Conservation (phyloP, 139 green algal genomes). For the Haematococcus lacustris region DNA sequence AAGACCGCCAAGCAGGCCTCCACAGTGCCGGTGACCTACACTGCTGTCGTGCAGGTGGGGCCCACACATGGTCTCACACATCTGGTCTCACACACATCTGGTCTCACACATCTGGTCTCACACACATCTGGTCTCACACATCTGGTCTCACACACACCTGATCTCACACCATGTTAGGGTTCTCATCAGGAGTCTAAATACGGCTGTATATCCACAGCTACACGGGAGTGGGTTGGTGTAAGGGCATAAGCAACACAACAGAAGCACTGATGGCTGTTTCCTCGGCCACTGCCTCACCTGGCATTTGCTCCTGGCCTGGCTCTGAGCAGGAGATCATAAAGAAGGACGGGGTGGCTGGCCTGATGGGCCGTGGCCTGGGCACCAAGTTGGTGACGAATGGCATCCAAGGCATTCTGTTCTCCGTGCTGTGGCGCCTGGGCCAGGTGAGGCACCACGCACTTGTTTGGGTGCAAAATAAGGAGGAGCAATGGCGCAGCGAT, state of each 20-base stretch:
- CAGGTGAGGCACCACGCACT: conserved; percentile 41
- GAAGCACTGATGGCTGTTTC: not conserved
- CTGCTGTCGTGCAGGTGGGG: conserved; percentile 54
- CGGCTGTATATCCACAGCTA: too few relatives aligned
- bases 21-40: conserved; percentile 66
- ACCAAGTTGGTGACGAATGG: conserved; percentile 88
- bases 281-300: too few relatives aligned
- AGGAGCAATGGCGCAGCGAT: too few relatives aligned
- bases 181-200: too few relatives aligned
- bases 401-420: conserved; percentile 70
- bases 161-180: not conserved
- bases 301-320: not conserved
- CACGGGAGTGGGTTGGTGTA: not conserved
- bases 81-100: not conserved
- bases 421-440: conserved; percentile 78
- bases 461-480: too few relatives aligned
- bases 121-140: not conserved
- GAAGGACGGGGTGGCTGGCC: conserved; percentile 75
- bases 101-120: not conserved
- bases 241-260: not conserved
- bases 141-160: not conserved
- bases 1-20: conserved; percentile 87
- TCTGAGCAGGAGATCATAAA: conserved; percentile 51
- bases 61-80: not conserved
- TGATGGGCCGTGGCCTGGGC: conserved; percentile 77